Base-by-base conservation (phyloP, 2,329 filamentous ascomycete genomes). In the Nigrograna mackinnonii region DNA sequence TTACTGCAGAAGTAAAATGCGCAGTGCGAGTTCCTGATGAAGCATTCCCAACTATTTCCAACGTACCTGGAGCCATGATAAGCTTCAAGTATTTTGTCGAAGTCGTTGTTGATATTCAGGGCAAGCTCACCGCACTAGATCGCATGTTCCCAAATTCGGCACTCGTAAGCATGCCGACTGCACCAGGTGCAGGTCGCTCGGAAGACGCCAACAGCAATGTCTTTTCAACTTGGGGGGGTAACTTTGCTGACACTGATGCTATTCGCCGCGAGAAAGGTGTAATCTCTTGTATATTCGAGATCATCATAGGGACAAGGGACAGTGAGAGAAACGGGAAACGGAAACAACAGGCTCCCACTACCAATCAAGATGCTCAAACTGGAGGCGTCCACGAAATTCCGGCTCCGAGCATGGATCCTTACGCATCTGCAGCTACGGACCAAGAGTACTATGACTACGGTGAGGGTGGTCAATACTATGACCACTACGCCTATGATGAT, bases 11-110 rank as follows among this genome's bases (percentile, higher is more conserved):
- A 34, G 83, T 97, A 31, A 94, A 86, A 13, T 87, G 91, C 4
- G 87, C 87, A 3, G 83, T 99, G 13, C 84, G 89, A 54, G 82
- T 97, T 3, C 94, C 94, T 0, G 90, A 95, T 50, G 89, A 96
- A 59, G 84, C 85, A 0, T 97, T 97, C 55, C 92, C 94, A 0
- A 96, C 91, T 2, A 97, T 97, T 49, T 84, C 84, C 20, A 86
- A 85, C 41, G 90, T 96, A 0, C 94, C 94, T 0, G 91, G 92
- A 3, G 86, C 89, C 22, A 94, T 97, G 85, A 94, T 99, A 52
- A 91, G 86, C 56, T 97, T 99, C 74, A 89, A 86, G 54, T 97
- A 99, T 62, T 89, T 91, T 54, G 80, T 96, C 16, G 94, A 99
- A 67, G 89, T 96, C 2, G 85, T 97, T 20, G 83, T 96, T 17